Evolutionary conservation across 352 stramenopile species (phyloP).

Genomic region (Pelagophyceae sp.): DNA sequence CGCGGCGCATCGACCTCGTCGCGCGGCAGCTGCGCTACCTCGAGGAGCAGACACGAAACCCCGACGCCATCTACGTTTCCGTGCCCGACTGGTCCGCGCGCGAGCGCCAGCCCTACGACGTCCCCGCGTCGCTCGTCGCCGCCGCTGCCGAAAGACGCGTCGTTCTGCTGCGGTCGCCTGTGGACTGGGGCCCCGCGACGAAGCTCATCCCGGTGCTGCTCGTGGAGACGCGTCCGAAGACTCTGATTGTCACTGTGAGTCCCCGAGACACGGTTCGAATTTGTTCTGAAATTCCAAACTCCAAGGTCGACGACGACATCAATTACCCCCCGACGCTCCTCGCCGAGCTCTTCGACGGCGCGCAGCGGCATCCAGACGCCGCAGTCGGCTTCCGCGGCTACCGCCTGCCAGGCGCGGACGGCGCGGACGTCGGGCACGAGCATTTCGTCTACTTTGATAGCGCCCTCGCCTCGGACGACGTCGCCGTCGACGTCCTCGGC

Average conservation of each 20-base stretch:
- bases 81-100: conserved; percentile 19
- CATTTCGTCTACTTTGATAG: background rate
- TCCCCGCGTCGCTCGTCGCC: conserved; percentile 12
- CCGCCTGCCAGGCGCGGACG: background rate
- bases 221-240: conserved; percentile 20
- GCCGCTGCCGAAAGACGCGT: background rate
- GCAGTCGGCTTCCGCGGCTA: conserved; percentile 25
- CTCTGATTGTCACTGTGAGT: conserved; percentile 25
- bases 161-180: background rate
- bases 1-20: conserved; percentile 8
- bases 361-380: conserved; percentile 1
- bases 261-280: too few relatives aligned
- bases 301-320: conserved; percentile 28
- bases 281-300: too few relatives aligned
- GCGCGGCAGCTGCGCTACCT: conserved; percentile 11
- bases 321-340: conserved; percentile 24
- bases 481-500: conserved; percentile 21
- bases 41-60: background rate
- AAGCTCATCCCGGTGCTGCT: conserved; percentile 23
- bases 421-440: background rate
- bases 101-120: conserved; percentile 12
- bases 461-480: background rate
- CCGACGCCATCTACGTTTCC: conserved; percentile 21
- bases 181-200: conserved; percentile 26
- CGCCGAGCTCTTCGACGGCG: background rate